Conservation (phyloP, 2,329 filamentous ascomycete species). For the Teratosphaeria viscida region DNA sequence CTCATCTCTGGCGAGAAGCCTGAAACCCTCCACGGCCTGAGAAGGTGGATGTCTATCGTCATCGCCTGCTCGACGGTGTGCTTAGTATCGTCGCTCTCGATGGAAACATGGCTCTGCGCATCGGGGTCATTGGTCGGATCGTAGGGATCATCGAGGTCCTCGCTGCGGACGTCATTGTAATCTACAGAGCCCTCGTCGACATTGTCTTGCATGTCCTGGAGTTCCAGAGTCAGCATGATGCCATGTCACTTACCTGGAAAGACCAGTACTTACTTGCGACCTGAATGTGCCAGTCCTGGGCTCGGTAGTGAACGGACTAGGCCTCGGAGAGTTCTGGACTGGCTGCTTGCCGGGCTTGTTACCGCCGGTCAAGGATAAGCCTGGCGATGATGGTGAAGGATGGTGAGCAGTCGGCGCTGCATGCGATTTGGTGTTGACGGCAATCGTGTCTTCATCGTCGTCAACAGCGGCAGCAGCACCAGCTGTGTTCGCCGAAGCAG, state of each 20-base stretch:
- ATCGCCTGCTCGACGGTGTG: not conserved
- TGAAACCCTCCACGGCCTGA: constrained; percentile 12
- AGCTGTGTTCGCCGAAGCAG: not conserved
- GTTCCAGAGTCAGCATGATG: not conserved
- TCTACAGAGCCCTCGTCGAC: constrained; percentile 1
- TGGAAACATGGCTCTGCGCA: not conserved
- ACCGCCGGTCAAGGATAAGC: not conserved
- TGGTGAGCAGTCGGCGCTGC: not conserved
- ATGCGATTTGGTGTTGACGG: not conserved
- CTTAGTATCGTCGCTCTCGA: not conserved
- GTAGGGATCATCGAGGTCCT: not conserved
- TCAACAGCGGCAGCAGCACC: not conserved
- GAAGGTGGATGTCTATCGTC: not conserved
- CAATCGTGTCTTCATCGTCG: not conserved
- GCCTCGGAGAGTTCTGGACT: not conserved
- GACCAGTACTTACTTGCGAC: not conserved
- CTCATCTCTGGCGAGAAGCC: constrained; percentile 10
- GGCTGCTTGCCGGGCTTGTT: not conserved
- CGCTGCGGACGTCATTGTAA: not conserved
- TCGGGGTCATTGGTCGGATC: not conserved
- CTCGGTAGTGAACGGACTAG: not conserved
- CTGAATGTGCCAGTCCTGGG: not conserved
- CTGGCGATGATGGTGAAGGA: not conserved
- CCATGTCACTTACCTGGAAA: not conserved
- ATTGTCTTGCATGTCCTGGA: not conserved